These are phyloP conservation scores for Thalassiosira mediterranea DNA, from an alignment of 352 stramenopile species.

Conservation along the genomic window DNA sequence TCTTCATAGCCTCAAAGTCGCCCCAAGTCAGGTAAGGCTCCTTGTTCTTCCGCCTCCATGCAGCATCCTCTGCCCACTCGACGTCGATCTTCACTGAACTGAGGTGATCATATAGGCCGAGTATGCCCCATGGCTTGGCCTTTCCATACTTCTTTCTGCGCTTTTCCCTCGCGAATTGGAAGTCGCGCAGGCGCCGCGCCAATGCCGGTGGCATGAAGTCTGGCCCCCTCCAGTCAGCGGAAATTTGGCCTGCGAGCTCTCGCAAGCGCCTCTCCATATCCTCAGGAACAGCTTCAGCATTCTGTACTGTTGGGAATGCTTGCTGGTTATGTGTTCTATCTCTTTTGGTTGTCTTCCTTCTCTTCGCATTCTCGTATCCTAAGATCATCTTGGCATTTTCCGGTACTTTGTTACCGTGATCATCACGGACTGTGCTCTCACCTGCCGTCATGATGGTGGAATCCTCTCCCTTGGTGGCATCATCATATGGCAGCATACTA, in stretches of 20 bases:
- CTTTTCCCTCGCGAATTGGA: slow-evolving; percentile 81
- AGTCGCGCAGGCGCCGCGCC: slow-evolving; percentile 75
- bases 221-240: slow-evolving; percentile 63
- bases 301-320: slow-evolving; percentile 24
- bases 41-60: slow-evolving; percentile 67
- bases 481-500: slow-evolving; percentile 9
- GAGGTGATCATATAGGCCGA: slow-evolving; percentile 80
- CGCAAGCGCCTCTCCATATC: slow-evolving; percentile 58
- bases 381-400: slow-evolving; percentile 54
- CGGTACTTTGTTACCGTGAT: slow-evolving; percentile 19
- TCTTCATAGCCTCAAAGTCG: slow-evolving; percentile 72
- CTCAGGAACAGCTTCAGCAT: too few species aligned
- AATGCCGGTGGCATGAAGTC: slow-evolving; percentile 72
- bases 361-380: slow-evolving; percentile 26
- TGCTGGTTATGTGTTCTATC: too few species aligned
- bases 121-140: slow-evolving; percentile 75
- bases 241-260: slow-evolving; percentile 74
- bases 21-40: slow-evolving; percentile 74
- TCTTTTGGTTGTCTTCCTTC: slow-evolving; percentile 14
- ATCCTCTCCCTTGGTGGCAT: slow-evolving; percentile 1
- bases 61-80: slow-evolving; percentile 82
- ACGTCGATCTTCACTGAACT: slow-evolving; percentile 67
- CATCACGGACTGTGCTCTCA: not conserved
- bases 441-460: not conserved
- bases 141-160: slow-evolving; percentile 75